phyloP scores from a whole-genome alignment of 2,329 filamentous ascomycete species.

The Corinectria fuckeliana region DNA sequence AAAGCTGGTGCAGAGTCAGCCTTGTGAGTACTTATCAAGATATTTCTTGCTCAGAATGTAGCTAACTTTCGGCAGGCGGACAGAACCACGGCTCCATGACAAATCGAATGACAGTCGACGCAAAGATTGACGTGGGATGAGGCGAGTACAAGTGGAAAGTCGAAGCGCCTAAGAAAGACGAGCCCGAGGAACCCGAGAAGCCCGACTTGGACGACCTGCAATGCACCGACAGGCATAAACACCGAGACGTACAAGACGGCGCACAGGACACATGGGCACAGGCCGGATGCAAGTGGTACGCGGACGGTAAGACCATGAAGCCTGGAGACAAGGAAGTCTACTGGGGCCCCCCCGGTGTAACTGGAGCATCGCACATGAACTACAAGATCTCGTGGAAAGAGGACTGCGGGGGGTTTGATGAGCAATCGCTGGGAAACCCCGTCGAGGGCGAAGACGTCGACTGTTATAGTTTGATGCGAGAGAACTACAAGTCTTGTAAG shows the following conservation, averaged over 20 bases:
- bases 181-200: not conserved
- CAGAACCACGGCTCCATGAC: conserved; percentile 2
- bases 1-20: not conserved
- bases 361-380: not conserved
- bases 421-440: not conserved
- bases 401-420: not conserved
- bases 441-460: not conserved
- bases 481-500: not conserved
- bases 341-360: not conserved
- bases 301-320: not conserved
- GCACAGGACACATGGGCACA: not conserved
- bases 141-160: conserved; percentile 12
- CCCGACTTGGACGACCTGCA: not conserved
- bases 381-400: conserved; percentile 4
- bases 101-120: conserved; percentile 6
- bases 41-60: not conserved
- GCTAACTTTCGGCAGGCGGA: not conserved
- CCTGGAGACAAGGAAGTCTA: conserved; percentile 1
- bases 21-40: not conserved
- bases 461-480: not conserved
- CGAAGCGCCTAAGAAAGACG: not conserved
- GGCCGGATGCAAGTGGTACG: not conserved
- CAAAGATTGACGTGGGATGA: conserved; percentile 9
- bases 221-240: not conserved
- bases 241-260: not conserved